Conservation (phyloP, 208 protist species). For the Crithidia sp. region DNA sequence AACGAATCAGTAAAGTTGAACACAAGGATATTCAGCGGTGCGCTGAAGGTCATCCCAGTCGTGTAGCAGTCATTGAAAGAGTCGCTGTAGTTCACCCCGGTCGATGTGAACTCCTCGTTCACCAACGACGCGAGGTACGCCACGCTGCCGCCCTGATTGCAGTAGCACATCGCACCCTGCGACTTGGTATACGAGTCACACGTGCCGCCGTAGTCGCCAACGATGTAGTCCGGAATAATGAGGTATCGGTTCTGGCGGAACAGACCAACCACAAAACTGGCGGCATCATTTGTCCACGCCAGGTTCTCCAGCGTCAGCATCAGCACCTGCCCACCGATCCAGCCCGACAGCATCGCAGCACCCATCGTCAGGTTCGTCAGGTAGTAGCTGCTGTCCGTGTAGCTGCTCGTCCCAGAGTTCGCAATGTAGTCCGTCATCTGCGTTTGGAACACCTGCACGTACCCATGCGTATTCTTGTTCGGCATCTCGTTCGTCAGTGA, state of each 20-base stretch:
- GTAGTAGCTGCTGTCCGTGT: constrained; percentile 28
- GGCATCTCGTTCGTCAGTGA: constrained; percentile 34
- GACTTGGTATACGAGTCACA: constrained; percentile 3
- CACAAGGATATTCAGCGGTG: constrained; percentile 13
- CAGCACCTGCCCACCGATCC: constrained; percentile 42
- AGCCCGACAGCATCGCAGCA: constrained; percentile 51
- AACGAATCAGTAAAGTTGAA: background rate
- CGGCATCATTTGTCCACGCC: constrained; percentile 8
- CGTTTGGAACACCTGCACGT: constrained; percentile 39
- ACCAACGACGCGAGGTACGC: background rate
- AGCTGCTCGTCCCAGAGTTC: constrained; percentile 3
- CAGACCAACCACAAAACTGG: constrained; percentile 24
- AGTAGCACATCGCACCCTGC: constrained; percentile 44
- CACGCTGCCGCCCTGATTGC: constrained; percentile 35
- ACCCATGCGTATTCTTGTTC: constrained; percentile 21
- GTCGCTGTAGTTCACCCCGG: constrained; percentile 1
- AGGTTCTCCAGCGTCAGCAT: constrained; percentile 20
- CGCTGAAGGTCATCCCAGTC: background rate
- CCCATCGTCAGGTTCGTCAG: constrained; percentile 6
- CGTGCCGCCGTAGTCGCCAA: constrained; percentile 64
- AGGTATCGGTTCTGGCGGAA: constrained; percentile 65
- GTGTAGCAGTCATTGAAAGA: constrained; percentile 11
- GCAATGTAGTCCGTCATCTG: constrained; percentile 49
- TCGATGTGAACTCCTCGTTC: background rate
- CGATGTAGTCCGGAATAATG: constrained; percentile 47